A percentile compares a stretch with the other conserved stretches of the same genome.
phyloP scores from a whole-genome alignment of 1,284 basidiomycete genomes.

The Bjerkandera adusta region DNA sequence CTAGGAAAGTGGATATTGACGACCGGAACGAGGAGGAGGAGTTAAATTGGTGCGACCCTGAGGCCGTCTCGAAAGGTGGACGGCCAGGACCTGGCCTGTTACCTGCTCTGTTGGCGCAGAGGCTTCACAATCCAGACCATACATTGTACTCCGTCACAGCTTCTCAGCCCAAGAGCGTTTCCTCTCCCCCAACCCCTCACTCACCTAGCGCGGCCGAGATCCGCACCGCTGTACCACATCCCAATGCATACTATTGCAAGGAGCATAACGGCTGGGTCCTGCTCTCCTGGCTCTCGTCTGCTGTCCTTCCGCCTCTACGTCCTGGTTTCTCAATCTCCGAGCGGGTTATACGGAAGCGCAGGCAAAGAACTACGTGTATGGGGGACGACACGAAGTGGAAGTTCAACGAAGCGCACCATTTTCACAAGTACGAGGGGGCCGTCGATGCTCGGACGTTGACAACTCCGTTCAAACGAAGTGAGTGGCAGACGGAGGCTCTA shows the following conservation, averaged over 20 bases:
- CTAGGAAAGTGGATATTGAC: slow-evolving; percentile 44
- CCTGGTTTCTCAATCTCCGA: slow-evolving; percentile 60
- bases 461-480: slow-evolving; percentile 56
- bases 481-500: slow-evolving; percentile 50
- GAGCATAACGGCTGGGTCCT: slow-evolving; percentile 80
- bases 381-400: slow-evolving; percentile 45
- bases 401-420: slow-evolving; percentile 74
- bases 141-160: slow-evolving; percentile 58
- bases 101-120: slow-evolving; percentile 60
- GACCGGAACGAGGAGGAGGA: slow-evolving; percentile 59
- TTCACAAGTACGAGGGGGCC: slow-evolving; percentile 67
- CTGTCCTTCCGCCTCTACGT: slow-evolving; percentile 56
- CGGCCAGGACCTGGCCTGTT: slow-evolving; percentile 70
- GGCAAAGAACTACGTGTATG: slow-evolving; percentile 51
- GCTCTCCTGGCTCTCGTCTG: slow-evolving; percentile 62
- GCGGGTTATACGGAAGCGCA: slow-evolving; percentile 46
- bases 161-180: slow-evolving; percentile 29
- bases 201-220: slow-evolving; percentile 58
- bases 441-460: slow-evolving; percentile 63
- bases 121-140: slow-evolving; percentile 68
- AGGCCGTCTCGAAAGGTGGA: slow-evolving; percentile 36
- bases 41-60: slow-evolving; percentile 62
- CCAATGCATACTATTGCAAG: slow-evolving; percentile 76
- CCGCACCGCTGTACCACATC: slow-evolving; percentile 68
- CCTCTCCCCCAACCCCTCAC: slow-evolving; percentile 27